Evolutionary conservation across 2,329 filamentous ascomycete genomes (phyloP).

Genomic region (Colletotrichum sp.): DNA sequence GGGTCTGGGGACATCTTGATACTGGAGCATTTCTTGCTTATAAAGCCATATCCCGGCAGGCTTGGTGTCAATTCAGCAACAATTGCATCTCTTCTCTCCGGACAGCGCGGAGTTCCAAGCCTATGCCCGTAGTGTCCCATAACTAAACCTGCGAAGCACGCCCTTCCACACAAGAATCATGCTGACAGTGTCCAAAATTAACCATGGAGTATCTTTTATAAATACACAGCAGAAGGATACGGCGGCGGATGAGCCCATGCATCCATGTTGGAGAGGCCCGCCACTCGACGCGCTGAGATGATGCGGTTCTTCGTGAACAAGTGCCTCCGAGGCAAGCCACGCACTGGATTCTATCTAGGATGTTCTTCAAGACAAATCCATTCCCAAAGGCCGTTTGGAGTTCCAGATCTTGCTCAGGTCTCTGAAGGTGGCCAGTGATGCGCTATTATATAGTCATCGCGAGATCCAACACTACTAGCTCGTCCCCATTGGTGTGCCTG

Average conservation of each 20-base stretch:
- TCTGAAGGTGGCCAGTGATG: fast-evolving
- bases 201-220: fast-evolving
- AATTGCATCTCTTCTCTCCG: too few relatives aligned
- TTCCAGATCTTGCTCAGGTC: too few relatives aligned
- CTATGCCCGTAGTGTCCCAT: background rate
- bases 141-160: background rate
- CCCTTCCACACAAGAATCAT: fast-evolving
- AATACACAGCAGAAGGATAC: fast-evolving
- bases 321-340: background rate
- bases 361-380: too few relatives aligned
- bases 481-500: too few relatives aligned
- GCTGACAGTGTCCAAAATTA: fast-evolving
- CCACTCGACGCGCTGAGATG: background rate
- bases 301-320: background rate
- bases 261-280: background rate
- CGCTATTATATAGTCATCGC: background rate
- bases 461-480: background rate
- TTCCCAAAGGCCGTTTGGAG: too few relatives aligned
- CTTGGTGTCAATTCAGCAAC: background rate
- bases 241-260: fast-evolving
- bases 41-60: background rate
- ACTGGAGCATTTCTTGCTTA: too few relatives aligned
- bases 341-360: too few relatives aligned
- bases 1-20: background rate
- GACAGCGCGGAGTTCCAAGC: too few relatives aligned